Base-by-base conservation (phyloP, 345 rosid species). In the Brassica rapa region DNA sequence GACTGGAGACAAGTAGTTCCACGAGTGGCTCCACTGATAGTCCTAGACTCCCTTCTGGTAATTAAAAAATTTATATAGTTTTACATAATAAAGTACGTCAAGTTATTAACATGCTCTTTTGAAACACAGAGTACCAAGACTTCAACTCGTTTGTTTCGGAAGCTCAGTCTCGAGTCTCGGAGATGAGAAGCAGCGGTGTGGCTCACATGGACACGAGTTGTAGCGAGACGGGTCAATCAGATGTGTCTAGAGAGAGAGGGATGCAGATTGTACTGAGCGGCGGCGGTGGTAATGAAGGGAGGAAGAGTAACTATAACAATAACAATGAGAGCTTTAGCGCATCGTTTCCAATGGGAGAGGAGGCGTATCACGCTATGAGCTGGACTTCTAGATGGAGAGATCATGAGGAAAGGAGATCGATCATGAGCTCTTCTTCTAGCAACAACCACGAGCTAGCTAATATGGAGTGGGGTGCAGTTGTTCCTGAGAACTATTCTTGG, bases 1-100 rank as follows among this genome's bases (percentile, higher is more conserved):
- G 73, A 78, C 87, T 76, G 73, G 89, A 85, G 14, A 75, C 83
- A 71, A 86, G 87, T 57, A 72, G 77, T 74, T 81, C 88, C 46
- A 68, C 85, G 11, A 85, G 79, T 67, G 83, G 81, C 78, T 84
- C 88, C 25, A 79, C 86, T 15, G 72, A 43, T 57, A 71, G 80
- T 77, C 72, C 81, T 61, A 62, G 46, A 72, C 25, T 67, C 21
- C 84, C 77, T 62, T 30, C 71, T 46, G 81, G 81, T 81, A 71
- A 56, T 76, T 66, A 57, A 12, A 1, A 0, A 0, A 43, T 19
- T 19, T 19, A 49, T 0, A 14, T 14, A 4, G 55, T 8, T 12
- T 65, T 1, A 63, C 29, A 62, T 55, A 10, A 55, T 39, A 10
- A 32, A n/a, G 19, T 24, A 12, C 16, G 16, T 53, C 10, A 69